Evolutionary conservation across 2,329 filamentous ascomycete species (phyloP), one percentile per base, ranked within the genome.

Genomic region (Monosporascus sp.): DNA sequence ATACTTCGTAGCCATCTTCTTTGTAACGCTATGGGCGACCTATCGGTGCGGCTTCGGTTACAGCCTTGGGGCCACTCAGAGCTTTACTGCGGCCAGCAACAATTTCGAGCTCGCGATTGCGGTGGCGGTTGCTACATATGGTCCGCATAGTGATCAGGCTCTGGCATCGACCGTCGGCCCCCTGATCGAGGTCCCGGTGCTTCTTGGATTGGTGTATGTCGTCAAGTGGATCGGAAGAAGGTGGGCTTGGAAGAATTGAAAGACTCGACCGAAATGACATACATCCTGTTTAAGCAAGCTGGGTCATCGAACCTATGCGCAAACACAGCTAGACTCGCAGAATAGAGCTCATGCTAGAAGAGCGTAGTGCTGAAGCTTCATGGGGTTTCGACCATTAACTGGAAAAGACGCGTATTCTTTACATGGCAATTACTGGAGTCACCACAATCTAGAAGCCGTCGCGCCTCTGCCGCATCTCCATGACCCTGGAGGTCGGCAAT

Each of bases 101-200:
- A 96, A 96, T 67, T 96, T 96, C 64, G 91, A 96, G 73, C 74
- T 96, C 24, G 90, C 91, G 0, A 96, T 96, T 70, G 91, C 91
- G 0, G 91, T 96, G 0, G 89, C 89, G 0, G 85, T 96, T 3
- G 87, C 91, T 0, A 87, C 87, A 0, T 96, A 88, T 70, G 91
- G 91, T 0, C 79, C 86, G 0, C 74, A 87, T 41, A 93, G 88
- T 62, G 84, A 91, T 49, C 85, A 96, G 70, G 91, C 91, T 0
- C 74, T 96, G 45, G 90, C 91, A 1, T 78, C 88, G 7, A 95
- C 91, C 0, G 90, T 96, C 0, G 90, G 91, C 0, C 91, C 91
- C 3, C 70, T 96, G 59, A 88, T 96, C 50, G 91, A 96, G 65
- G 91, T 96, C 3, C 91, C 91, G 0, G 89, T 96, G 1, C 68